Evolutionary conservation across 1,139 yeast genomes (phyloP).

Genomic region (Debaryomycetaceae sp.): DNA sequence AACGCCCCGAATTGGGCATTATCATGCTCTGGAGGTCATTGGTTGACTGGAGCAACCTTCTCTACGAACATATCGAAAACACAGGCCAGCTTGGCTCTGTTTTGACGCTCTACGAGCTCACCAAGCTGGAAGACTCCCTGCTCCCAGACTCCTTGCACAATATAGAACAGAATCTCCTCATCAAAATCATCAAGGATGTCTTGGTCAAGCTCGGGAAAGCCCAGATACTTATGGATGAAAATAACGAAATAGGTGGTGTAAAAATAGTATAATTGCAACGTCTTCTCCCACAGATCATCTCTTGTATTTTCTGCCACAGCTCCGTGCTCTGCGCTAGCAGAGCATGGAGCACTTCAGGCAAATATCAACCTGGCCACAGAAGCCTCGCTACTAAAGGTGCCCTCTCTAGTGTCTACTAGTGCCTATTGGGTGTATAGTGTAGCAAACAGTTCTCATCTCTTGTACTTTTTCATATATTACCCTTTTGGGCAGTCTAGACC

Average conservation of each 20-base stretch:
- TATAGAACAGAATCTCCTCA: conserved; percentile 58
- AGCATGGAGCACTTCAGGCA: background rate
- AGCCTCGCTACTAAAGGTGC: background rate
- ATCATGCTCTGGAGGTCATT: conserved; percentile 68
- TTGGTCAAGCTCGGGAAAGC: conserved; percentile 69
- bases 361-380: background rate
- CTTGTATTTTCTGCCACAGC: background rate
- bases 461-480: conserved; percentile 10
- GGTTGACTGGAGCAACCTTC: conserved; percentile 71
- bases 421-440: conserved; percentile 23
- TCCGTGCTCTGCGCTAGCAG: background rate
- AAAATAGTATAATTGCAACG: conserved; percentile 44
- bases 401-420: background rate
- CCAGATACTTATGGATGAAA: conserved; percentile 58
- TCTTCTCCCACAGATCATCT: background rate
- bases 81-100: conserved; percentile 80
- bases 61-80: conserved; percentile 48
- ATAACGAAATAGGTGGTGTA: conserved; percentile 60
- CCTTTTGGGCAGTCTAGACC: conserved; percentile 23
- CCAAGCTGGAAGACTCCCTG: conserved; percentile 60
- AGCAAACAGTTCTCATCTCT: conserved; percentile 16
- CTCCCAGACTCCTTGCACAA: conserved; percentile 56
- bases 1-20: conserved; percentile 43
- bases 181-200: conserved; percentile 49
- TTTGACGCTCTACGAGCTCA: conserved; percentile 77